Evolutionary conservation across 139 green algal genomes (phyloP).

Genomic region (Picochlorum sp.): DNA sequence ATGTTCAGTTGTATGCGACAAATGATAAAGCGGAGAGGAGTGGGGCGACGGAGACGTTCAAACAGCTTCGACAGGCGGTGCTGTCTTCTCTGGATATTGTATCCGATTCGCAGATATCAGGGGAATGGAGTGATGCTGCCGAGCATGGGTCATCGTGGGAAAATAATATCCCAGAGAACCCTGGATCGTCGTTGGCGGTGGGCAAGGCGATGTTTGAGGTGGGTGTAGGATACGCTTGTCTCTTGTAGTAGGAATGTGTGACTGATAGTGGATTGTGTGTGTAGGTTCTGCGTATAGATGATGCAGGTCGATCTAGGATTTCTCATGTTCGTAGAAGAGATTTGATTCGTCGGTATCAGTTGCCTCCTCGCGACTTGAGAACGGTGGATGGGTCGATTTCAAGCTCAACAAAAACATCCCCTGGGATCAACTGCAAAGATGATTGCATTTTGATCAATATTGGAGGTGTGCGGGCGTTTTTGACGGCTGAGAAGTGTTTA

Average conservation of each 20-base stretch:
- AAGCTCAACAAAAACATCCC: constrained; percentile 58
- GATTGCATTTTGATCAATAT: constrained; percentile 82
- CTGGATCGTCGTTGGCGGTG: constrained; percentile 2
- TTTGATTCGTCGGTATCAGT: constrained; percentile 63
- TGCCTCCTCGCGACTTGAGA: constrained; percentile 86
- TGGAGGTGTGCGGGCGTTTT: constrained; percentile 52
- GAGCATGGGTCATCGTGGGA: constrained; percentile 12
- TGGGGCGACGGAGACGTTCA: constrained; percentile 21
- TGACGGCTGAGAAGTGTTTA: constrained; percentile 69
- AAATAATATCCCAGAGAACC: constrained; percentile 4
- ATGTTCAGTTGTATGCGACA: too few species aligned
- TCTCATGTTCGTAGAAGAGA: constrained; percentile 72
- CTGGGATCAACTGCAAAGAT: constrained; percentile 78
- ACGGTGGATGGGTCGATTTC: constrained; percentile 78
- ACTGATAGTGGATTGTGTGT: not conserved
- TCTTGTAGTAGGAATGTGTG: not conserved
- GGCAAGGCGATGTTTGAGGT: constrained; percentile 8
- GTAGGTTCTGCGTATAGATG: constrained; percentile 52
- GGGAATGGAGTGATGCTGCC: constrained; percentile 13
- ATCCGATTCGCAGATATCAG: constrained; percentile 15
- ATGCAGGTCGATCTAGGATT: constrained; percentile 41
- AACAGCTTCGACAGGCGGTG: constrained; percentile 32
- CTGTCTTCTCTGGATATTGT: constrained; percentile 25
- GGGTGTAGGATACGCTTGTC: not conserved
- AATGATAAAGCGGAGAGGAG: too few species aligned